These are phyloP conservation scores for Leccinum subtestaceum DNA, from an alignment of 768 basidiomycete genomes.

Conservation along the genomic window DNA sequence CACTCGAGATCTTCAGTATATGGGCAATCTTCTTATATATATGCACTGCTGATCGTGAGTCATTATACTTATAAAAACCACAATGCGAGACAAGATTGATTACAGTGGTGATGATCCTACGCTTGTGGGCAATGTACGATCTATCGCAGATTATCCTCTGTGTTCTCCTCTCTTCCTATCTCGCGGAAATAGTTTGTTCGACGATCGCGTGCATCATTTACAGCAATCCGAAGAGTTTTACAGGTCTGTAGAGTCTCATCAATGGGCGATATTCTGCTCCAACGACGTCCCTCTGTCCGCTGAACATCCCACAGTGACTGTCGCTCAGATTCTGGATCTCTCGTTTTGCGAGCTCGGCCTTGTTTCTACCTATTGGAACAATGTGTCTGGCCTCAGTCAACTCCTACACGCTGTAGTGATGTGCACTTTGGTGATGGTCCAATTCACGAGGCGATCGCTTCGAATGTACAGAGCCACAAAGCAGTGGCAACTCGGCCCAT, in stretches of 20 bases:
- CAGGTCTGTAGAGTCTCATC: background rate
- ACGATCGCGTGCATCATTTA: background rate
- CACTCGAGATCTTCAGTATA: background rate
- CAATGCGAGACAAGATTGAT: background rate
- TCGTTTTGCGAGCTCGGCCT: background rate
- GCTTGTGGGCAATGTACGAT: slow-evolving; percentile 13
- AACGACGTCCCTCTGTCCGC: background rate
- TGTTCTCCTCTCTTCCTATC: slow-evolving; percentile 9
- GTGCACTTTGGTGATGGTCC: background rate
- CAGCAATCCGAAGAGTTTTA: background rate
- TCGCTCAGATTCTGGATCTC: background rate
- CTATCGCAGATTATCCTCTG: slow-evolving; percentile 9
- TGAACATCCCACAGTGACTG: background rate
- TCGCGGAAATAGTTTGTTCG: background rate
- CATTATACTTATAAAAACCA: background rate
- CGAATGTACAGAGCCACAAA: background rate
- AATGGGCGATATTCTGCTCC: background rate
- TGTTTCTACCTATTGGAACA: background rate
- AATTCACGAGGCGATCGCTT: background rate
- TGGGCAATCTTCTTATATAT: slow-evolving; percentile 2
- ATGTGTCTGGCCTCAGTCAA: background rate
- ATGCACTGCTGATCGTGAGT: slow-evolving; percentile 12
- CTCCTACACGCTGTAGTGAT: background rate
- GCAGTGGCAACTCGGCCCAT: background rate
- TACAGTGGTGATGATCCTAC: slow-evolving; percentile 17